phyloP scores from a whole-genome alignment of 2,329 filamentous ascomycete genomes.

The Alternaria atra region DNA sequence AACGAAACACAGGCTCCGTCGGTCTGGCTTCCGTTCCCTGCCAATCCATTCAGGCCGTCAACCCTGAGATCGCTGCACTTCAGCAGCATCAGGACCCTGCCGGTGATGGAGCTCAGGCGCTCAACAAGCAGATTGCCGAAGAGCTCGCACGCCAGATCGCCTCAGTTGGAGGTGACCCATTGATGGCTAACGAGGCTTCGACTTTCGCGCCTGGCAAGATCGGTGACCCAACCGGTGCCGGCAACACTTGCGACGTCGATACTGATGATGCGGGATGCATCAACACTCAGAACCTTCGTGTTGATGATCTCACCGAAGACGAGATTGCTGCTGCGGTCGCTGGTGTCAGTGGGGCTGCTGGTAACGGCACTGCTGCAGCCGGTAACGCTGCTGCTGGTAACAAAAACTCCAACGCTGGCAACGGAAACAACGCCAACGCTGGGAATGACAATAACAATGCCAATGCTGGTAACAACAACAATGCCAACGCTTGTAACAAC shows the following conservation, averaged over 20 bases:
- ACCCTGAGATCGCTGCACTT: conserved; percentile 72
- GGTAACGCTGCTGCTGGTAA: conserved; percentile 17
- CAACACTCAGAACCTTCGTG: conserved; percentile 62
- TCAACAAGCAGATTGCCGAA: conserved; percentile 70
- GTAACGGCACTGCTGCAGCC: conserved; percentile 2
- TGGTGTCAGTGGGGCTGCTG: conserved; percentile 32
- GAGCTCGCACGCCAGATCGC: conserved; percentile 68
- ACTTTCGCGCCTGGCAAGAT: conserved; percentile 70
- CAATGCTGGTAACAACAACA: conserved; percentile 11
- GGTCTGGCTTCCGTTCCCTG: conserved; percentile 67
- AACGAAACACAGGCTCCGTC: conserved; percentile 69
- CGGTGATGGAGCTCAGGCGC: conserved; percentile 62
- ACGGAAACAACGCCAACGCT: conserved; percentile 26
- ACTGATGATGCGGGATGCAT: conserved; percentile 64
- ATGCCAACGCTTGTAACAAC: not conserved
- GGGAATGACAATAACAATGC: not conserved
- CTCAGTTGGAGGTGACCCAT: conserved; percentile 69
- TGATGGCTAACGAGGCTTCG: conserved; percentile 67
- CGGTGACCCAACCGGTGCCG: conserved; percentile 59
- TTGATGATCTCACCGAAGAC: conserved; percentile 62
- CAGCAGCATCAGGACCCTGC: conserved; percentile 74
- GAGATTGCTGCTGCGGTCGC: conserved; percentile 62
- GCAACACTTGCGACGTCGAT: conserved; percentile 63
- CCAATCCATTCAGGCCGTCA: conserved; percentile 63
- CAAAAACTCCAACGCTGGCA: conserved; percentile 9